Evolutionary conservation across 345 rosid genomes (phyloP).

Genomic region (Citrus sp.): DNA sequence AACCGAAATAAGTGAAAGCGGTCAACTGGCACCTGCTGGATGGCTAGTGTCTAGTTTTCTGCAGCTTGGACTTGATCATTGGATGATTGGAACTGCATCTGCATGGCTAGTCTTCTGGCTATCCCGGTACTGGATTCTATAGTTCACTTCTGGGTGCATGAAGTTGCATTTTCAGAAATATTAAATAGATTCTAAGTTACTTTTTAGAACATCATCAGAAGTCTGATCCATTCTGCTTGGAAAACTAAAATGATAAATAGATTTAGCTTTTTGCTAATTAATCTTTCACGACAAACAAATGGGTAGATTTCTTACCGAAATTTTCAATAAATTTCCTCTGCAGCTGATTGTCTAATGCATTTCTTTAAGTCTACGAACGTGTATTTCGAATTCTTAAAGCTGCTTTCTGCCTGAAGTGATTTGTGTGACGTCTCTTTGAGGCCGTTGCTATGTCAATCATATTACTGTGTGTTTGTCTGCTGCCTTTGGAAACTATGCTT

Average conservation of each 20-base stretch:
- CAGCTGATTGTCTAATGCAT: neutral
- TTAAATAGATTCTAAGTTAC: too few relatives aligned
- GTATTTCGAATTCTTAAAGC: too few relatives aligned
- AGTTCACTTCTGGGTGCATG: neutral
- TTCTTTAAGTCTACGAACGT: neutral
- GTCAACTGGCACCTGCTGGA: constrained; percentile 81
- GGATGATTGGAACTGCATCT: constrained; percentile 85
- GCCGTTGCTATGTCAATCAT: too few relatives aligned
- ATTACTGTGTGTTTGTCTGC: too few relatives aligned
- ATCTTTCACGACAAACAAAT: too few relatives aligned
- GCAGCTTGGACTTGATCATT: constrained; percentile 58
- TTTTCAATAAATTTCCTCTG: neutral
- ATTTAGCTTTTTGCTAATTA: too few relatives aligned
- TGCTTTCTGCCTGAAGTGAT: neutral
- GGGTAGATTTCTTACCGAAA: too few relatives aligned
- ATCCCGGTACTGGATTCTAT: constrained; percentile 58
- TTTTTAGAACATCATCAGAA: too few relatives aligned
- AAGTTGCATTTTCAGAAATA: neutral
- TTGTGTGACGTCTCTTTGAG: neutral
- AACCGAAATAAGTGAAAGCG: constrained; percentile 65
- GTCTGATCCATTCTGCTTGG: too few relatives aligned
- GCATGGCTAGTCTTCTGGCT: constrained; percentile 92
- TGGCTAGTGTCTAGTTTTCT: constrained; percentile 66
- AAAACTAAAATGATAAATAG: too few relatives aligned
- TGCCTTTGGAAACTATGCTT: neutral